Percentiles rank a stretch among this genome's conserved stretches.
Conservation (phyloP, 192 early-diverging fungal species). For the Glomus cerebriforme region DNA sequence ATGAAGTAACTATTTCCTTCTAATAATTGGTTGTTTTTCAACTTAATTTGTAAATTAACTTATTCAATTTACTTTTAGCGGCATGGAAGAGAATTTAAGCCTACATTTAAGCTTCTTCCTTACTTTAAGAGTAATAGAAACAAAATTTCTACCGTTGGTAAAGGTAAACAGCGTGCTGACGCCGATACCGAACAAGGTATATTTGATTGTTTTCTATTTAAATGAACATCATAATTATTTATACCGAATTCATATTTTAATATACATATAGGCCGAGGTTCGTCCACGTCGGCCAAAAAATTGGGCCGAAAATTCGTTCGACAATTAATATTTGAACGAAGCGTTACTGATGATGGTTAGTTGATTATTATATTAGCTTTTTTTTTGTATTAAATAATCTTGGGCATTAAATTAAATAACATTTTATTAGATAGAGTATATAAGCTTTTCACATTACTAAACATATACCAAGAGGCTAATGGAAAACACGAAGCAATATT, state of each 20-base stretch:
- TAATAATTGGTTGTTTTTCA: not conserved
- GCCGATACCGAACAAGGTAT: not conserved
- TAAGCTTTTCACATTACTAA: not conserved
- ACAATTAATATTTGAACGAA: not conserved
- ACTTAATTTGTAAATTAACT: too few relatives aligned
- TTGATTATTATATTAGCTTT: not conserved
- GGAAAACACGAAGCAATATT: not conserved
- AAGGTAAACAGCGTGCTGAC: not conserved
- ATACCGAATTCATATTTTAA: too few relatives aligned
- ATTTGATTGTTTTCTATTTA: not conserved
- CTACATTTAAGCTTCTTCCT: not conserved
- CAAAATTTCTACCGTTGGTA: not conserved
- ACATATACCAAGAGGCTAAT: not conserved
- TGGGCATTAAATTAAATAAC: not conserved
- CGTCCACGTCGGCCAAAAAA: not conserved
- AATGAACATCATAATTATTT: not conserved
- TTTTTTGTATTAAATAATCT: not conserved
- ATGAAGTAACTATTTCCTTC: not conserved
- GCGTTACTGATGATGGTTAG: not conserved
- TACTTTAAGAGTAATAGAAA: not conserved
- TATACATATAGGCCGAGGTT: not conserved
- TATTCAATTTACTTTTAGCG: not conserved
- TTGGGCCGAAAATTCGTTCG: not conserved
- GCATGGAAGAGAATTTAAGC: slow-evolving; percentile 4
- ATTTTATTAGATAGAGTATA: not conserved